Percentiles rank a stretch among this genome's conserved stretches.
These are phyloP conservation scores for Phytophthora fragariae DNA, from an alignment of 352 stramenopile genomes.

Conservation along the genomic window DNA sequence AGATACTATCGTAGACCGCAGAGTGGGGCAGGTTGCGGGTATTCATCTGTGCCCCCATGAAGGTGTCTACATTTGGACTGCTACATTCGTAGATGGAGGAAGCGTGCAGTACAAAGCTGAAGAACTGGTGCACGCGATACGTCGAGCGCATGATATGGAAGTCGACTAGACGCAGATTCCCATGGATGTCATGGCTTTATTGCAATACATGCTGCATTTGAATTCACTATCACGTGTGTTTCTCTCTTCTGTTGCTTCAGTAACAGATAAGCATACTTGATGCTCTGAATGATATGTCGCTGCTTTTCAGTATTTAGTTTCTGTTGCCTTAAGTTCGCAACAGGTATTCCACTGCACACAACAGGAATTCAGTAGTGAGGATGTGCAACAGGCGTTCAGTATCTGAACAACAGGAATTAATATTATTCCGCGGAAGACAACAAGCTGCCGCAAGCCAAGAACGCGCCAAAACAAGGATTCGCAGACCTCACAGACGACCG, in stretches of 20 bases:
- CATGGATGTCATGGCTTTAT: neutral
- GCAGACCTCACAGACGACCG: slow-evolving; percentile 39
- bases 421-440: slow-evolving; percentile 37
- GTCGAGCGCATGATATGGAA: slow-evolving; percentile 2
- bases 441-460: slow-evolving; percentile 43
- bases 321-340: slow-evolving; percentile 3
- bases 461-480: slow-evolving; percentile 25
- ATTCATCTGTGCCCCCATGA: slow-evolving; percentile 5
- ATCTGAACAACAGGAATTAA: slow-evolving; percentile 18
- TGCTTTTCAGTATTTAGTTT: slow-evolving; percentile 15
- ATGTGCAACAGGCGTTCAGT: slow-evolving; percentile 13
- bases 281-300: neutral
- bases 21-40: slow-evolving; percentile 8
- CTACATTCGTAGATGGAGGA: slow-evolving; percentile 10
- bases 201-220: neutral
- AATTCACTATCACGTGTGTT: neutral
- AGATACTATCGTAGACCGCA: neutral
- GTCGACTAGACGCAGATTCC: neutral
- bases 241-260: neutral
- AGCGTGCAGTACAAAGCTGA: slow-evolving; percentile 2
- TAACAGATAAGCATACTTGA: neutral
- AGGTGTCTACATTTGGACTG: slow-evolving; percentile 11
- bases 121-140: slow-evolving; percentile 9
- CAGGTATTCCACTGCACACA: neutral
- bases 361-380: slow-evolving; percentile 17